Evolutionary conservation across 495 filamentous ascomycete species (phyloP), one percentile per base, ranked within the genome.

Genomic region (Gamarada debralockiae): DNA sequence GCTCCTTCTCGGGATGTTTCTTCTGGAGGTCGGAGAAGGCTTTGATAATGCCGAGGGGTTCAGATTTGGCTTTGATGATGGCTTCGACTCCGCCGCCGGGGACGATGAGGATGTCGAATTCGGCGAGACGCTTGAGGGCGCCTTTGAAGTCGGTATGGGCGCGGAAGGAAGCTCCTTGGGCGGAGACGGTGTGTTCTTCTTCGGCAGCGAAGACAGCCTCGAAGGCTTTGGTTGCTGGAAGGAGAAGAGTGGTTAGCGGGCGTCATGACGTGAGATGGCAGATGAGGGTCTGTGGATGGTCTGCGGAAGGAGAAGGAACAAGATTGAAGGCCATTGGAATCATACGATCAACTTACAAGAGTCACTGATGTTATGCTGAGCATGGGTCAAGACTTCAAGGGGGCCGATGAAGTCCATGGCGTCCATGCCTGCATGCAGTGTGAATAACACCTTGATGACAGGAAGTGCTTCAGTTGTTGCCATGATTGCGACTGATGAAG

Each of bases 161-260:
- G 67, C 76, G 73, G 67, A 92, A 77, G 68, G 86, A 76, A 64
- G 89, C 87, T 61, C 89, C 87, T 63, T 88, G 81, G 52, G 84
- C 80, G 46, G 83, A 83, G 52, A 80, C 71, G 55, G 84, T 81
- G 36, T 70, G 70, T 22, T 73, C 66, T 50, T 73, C 68, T 63
- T 75, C 69, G 57, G 70, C 73, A 60, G 81, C 83, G 62, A 89
- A 85, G 67, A 77, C 79, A 70, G 81, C 78, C 73, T 93, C 87
- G 63, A 81, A 81, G 31, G 76, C 77, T 59, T 75, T 79, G 61
- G 70, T 73, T 34, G 56, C 77, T 81, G 57, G 29, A 24, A 41
- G 20, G 14, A 20, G 36, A 36, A 20, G 31, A 31, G 34, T 44
- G 12, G 29, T 20, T 13, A 39, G 33, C 36, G 31, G 44, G 25